These are phyloP conservation scores for Scheffersomyces titani DNA, from an alignment of 1,139 yeast genomes.

Conservation along the genomic window DNA sequence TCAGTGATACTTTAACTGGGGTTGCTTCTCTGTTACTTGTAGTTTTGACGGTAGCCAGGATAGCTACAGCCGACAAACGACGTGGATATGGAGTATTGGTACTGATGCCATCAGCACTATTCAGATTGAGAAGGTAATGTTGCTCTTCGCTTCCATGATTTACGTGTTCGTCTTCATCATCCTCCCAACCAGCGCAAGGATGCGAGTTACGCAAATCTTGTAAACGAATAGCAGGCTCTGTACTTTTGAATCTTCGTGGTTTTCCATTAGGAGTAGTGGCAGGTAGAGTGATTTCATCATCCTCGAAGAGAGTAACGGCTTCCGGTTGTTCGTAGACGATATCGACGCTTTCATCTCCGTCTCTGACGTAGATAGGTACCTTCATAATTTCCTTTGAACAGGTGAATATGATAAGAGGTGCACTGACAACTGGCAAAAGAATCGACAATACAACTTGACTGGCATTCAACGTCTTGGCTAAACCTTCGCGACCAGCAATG, in stretches of 20 bases:
- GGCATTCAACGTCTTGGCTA: conserved; percentile 75
- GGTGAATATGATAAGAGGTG: conserved; percentile 86
- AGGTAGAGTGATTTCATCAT: conserved; percentile 13
- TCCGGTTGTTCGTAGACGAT: conserved; percentile 16
- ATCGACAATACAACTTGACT: conserved; percentile 87
- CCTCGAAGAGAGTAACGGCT: conserved; percentile 8
- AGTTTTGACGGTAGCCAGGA: not conserved
- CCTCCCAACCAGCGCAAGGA: conserved; percentile 50
- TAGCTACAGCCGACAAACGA: not conserved
- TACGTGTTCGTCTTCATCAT: conserved; percentile 29
- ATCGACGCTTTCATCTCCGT: conserved; percentile 31
- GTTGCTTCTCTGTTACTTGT: not conserved
- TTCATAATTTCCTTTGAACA: conserved; percentile 75
- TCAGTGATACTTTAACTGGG: not conserved
- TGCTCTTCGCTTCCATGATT: conserved; percentile 11
- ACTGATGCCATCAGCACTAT: not conserved
- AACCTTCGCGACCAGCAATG: conserved; percentile 81
- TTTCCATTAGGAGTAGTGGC: conserved; percentile 2
- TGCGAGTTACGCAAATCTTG: conserved; percentile 45
- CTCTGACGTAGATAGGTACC: conserved; percentile 50
- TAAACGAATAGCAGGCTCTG: conserved; percentile 45
- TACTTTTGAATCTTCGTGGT: conserved; percentile 26
- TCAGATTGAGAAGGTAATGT: not conserved
- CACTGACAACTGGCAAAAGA: conserved; percentile 84
- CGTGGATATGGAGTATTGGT: conserved; percentile 1